phyloP scores from a whole-genome alignment of 1,139 yeast species.

The Lodderomyces metapsilosis region DNA sequence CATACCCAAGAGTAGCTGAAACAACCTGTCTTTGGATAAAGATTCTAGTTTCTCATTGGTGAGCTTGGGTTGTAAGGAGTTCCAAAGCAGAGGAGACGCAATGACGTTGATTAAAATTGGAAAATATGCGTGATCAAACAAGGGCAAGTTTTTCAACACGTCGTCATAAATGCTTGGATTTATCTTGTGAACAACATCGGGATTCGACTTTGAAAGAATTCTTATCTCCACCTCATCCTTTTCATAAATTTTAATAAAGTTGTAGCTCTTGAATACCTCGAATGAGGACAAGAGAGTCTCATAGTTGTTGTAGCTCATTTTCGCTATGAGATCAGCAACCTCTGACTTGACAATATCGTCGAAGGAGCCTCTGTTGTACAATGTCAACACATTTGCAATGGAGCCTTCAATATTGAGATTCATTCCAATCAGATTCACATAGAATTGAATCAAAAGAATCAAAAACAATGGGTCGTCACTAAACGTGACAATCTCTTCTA shows the following conservation, averaged over 20 bases:
- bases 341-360: constrained; percentile 12
- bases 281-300: constrained; percentile 11
- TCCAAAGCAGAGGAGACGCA: constrained; percentile 20
- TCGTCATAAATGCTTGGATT: constrained; percentile 17
- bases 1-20: constrained; percentile 22
- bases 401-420: constrained; percentile 15
- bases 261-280: constrained; percentile 23
- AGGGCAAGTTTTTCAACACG: constrained; percentile 18
- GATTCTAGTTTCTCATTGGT: constrained; percentile 18
- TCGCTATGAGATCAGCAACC: constrained; percentile 11
- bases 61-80: constrained; percentile 16
- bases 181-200: constrained; percentile 17
- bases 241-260: constrained; percentile 17
- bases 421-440: constrained; percentile 20
- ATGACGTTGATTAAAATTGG: constrained; percentile 31
- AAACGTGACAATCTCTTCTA: constrained; percentile 15
- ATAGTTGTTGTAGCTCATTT: constrained; percentile 12
- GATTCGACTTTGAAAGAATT: constrained; percentile 24
- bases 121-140: constrained; percentile 25
- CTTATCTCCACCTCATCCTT: constrained; percentile 21
- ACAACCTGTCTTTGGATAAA: constrained; percentile 28
- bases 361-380: constrained; percentile 14
- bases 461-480: constrained; percentile 27
- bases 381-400: constrained; percentile 13
- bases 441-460: constrained; percentile 28